Percentiles rank a stretch among this genome's conserved stretches.
Evolutionary conservation across 352 stramenopile genomes (phyloP).

Genomic region (Phytophthora sansomeana): DNA sequence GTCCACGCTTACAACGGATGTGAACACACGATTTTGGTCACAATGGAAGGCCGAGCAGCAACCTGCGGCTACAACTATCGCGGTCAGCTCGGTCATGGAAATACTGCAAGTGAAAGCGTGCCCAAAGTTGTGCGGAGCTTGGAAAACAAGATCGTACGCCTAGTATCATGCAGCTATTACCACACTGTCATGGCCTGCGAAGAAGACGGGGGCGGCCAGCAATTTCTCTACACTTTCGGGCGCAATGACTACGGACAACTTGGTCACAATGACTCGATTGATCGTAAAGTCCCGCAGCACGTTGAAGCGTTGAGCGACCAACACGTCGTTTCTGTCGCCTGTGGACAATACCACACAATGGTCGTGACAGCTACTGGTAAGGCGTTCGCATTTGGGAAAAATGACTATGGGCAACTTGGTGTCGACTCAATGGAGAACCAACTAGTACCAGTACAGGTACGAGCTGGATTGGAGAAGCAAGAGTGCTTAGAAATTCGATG

Average conservation of each 20-base stretch:
- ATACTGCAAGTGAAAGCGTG: conserved; percentile 84
- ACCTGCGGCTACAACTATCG: conserved; percentile 95
- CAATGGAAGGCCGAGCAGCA: conserved; percentile 75
- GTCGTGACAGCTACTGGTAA: conserved; percentile 73
- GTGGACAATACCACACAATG: conserved; percentile 93
- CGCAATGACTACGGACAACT: conserved; percentile 95
- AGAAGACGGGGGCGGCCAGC: conserved; percentile 29
- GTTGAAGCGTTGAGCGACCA: conserved; percentile 72
- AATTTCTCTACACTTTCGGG: conserved; percentile 88
- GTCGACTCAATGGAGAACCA: conserved; percentile 81
- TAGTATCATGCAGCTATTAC: conserved; percentile 95
- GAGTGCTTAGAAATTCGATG: conserved; percentile 83
- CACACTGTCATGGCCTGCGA: conserved; percentile 90
- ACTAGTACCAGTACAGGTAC: conserved; percentile 58
- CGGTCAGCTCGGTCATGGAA: conserved; percentile 93
- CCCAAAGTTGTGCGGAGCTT: conserved; percentile 84
- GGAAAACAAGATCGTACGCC: conserved; percentile 64
- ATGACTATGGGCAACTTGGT: conserved; percentile 94
- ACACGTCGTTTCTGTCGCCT: conserved; percentile 80
- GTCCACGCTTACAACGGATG: conserved; percentile 95
- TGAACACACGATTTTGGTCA: conserved; percentile 91
- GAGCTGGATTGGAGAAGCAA: conserved; percentile 68
- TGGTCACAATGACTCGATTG: conserved; percentile 88
- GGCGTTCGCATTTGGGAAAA: conserved; percentile 92
- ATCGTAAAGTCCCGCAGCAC: conserved; percentile 85